Conservation (phyloP, 768 basidiomycete species). For the Amanita brunnescens region DNA sequence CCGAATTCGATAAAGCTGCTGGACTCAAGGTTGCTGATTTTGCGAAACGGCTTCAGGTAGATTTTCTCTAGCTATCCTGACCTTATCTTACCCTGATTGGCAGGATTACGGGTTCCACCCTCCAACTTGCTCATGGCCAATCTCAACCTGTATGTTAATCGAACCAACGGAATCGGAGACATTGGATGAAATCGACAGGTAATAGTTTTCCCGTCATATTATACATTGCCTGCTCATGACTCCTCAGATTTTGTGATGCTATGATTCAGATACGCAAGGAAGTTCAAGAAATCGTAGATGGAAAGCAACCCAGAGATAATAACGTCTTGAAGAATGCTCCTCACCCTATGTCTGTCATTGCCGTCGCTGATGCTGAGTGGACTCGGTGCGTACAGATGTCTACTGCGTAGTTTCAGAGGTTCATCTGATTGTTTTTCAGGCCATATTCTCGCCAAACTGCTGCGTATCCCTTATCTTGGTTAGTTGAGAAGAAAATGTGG, state of each 20-base stretch:
- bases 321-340: constrained; percentile 94
- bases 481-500: constrained; percentile 93
- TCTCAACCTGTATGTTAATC: constrained; percentile 93
- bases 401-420: not conserved
- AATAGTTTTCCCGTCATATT: constrained; percentile 8
- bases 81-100: not conserved
- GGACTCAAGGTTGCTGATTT: constrained; percentile 94
- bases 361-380: constrained; percentile 75
- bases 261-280: constrained; percentile 96
- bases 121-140: constrained; percentile 98
- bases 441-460: constrained; percentile 88
- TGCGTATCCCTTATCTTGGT: constrained; percentile 80
- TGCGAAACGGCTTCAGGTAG: constrained; percentile 87
- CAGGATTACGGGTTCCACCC: constrained; percentile 93
- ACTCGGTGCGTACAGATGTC: constrained; percentile 46
- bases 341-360: constrained; percentile 73
- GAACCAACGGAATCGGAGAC: constrained; percentile 97
- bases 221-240: not conserved
- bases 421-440: constrained; percentile 25
- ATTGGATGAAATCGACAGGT: constrained; percentile 87
- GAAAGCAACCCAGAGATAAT: constrained; percentile 84
- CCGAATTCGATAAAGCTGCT: constrained; percentile 86
- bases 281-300: constrained; percentile 77
- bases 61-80: not conserved
- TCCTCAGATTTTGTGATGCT: constrained; percentile 84